These are phyloP conservation scores for Dioscorea alata DNA, from an alignment of 106 monocot genomes.

Conservation along the genomic window DNA sequence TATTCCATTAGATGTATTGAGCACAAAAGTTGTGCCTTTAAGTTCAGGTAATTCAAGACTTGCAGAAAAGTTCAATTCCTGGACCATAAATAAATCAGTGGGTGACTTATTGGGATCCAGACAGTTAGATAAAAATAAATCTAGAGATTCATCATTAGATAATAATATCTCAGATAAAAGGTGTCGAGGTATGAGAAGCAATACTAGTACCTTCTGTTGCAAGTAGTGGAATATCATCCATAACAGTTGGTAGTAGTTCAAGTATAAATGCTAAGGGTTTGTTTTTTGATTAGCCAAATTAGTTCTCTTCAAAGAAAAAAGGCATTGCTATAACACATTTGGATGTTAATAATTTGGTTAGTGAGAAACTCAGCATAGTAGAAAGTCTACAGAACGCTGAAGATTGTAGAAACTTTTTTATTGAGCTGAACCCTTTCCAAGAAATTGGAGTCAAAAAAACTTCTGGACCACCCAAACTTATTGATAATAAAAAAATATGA, in stretches of 20 bases:
- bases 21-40: too few relatives aligned
- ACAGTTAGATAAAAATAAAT: conserved; percentile 9
- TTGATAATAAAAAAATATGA: conserved; percentile 46
- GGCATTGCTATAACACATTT: conserved; percentile 8
- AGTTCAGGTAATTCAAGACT: too few relatives aligned
- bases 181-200: conserved; percentile 27
- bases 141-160: conserved; percentile 12
- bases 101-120: conserved; percentile 12
- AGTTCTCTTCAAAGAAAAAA: conserved; percentile 25
- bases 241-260: conserved; percentile 39
- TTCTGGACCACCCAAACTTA: conserved; percentile 22
- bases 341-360: conserved; percentile 3
- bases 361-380: conserved; percentile 6
- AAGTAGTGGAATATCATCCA: conserved; percentile 24
- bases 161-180: conserved; percentile 16
- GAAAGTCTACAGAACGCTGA: conserved; percentile 24
- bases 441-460: too few relatives aligned
- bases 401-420: conserved; percentile 61
- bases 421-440: conserved; percentile 87
- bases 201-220: conserved; percentile 17
- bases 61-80: too few relatives aligned
- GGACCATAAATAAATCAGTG: conserved; percentile 17
- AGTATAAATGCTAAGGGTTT: conserved; percentile 14
- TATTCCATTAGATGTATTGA: too few relatives aligned
- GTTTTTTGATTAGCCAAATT: conserved; percentile 17